phyloP scores from a whole-genome alignment of 1,139 yeast species.

The Hemisphaericaspora subhashii region DNA sequence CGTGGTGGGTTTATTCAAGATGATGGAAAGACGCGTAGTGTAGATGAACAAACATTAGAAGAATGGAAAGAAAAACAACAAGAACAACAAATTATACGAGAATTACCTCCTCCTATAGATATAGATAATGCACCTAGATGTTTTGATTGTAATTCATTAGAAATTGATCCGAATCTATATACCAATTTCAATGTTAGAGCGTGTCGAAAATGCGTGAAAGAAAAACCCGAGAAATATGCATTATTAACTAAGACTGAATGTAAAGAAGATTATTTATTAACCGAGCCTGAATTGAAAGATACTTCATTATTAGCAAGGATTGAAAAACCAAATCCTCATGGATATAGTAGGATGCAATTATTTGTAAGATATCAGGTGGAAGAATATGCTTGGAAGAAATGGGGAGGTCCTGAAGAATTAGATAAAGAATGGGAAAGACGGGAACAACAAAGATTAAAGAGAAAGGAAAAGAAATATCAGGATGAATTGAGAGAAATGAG shows the following conservation, averaged over 20 bases:
- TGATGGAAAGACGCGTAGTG: constrained; percentile 30
- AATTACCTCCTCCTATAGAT: constrained; percentile 71
- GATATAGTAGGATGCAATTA: constrained; percentile 90
- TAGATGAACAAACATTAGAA: constrained; percentile 47
- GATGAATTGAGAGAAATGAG: constrained; percentile 81
- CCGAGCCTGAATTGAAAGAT: constrained; percentile 90
- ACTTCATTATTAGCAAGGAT: constrained; percentile 64
- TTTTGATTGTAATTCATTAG: constrained; percentile 75
- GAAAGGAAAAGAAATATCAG: constrained; percentile 80
- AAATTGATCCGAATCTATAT: constrained; percentile 71
- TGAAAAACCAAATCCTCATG: constrained; percentile 94
- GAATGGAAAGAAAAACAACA: constrained; percentile 75
- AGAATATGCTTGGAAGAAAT: constrained; percentile 85
- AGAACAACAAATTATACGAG: constrained; percentile 43
- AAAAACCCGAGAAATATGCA: constrained; percentile 83
- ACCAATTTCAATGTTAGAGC: constrained; percentile 70
- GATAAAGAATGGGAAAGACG: constrained; percentile 92
- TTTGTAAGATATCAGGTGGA: constrained; percentile 89
- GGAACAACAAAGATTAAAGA: constrained; percentile 65
- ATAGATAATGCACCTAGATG: constrained; percentile 74
- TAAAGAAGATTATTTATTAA: constrained; percentile 83
- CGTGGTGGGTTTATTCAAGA: constrained; percentile 81
- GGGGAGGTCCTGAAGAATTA: constrained; percentile 89
- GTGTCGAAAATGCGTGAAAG: constrained; percentile 74
- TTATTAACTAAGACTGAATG: constrained; percentile 94